Evolutionary conservation across 2,329 filamentous ascomycete species (phyloP).

Genomic region (Diaporthe capsici): DNA sequence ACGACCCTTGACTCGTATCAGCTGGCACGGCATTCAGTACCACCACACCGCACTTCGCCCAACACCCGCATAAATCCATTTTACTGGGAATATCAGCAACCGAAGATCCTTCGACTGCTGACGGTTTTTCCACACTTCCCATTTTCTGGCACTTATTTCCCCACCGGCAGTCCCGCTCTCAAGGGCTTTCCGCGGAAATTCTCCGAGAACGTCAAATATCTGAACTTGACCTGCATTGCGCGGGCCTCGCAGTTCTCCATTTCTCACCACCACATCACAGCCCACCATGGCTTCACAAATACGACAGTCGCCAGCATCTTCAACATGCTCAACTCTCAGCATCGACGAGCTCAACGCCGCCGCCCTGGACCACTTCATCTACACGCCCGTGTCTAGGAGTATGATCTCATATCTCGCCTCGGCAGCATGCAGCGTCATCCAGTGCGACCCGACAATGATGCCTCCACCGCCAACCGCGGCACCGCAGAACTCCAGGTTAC

Average conservation of each 20-base stretch:
- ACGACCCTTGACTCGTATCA: conserved; percentile 31
- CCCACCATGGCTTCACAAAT: conserved; percentile 61
- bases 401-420: conserved; percentile 85
- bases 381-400: conserved; percentile 78
- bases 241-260: not conserved
- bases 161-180: conserved; percentile 38
- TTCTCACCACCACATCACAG: conserved; percentile 45
- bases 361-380: conserved; percentile 86
- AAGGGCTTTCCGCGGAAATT: conserved; percentile 36
- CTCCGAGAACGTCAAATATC: conserved; percentile 42
- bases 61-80: conserved; percentile 34
- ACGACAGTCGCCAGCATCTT: conserved; percentile 33
- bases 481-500: conserved; percentile 54
- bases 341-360: conserved; percentile 76
- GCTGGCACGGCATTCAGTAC: conserved; percentile 29
- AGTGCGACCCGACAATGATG: conserved; percentile 77
- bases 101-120: conserved; percentile 36
- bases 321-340: conserved; percentile 55
- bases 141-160: conserved; percentile 31
- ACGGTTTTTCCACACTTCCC: conserved; percentile 41
- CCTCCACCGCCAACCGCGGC: conserved; percentile 55
- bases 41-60: conserved; percentile 20
- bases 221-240: conserved; percentile 44
- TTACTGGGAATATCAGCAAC: conserved; percentile 33
- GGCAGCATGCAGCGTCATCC: conserved; percentile 83